A percentile compares a stretch with the other conserved stretches of the same genome.
These are phyloP conservation scores for Phyllosticta ampelicida DNA, from an alignment of 2,329 filamentous ascomycete species.

Conservation along the genomic window DNA sequence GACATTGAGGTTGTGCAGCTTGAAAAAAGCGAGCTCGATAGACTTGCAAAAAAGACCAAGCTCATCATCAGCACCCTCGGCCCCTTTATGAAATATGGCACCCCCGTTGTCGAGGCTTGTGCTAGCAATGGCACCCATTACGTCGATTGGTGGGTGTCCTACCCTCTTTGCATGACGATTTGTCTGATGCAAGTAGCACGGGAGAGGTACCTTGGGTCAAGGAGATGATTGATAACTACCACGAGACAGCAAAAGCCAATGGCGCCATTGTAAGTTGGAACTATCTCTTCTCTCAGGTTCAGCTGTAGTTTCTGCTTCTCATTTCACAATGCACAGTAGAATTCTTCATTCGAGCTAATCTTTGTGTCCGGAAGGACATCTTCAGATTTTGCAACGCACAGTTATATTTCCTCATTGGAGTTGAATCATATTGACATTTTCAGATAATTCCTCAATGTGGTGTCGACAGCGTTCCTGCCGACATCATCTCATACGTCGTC, in stretches of 20 bases:
- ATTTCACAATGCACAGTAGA: not conserved
- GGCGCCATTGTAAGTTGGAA: slow-evolving; percentile 44
- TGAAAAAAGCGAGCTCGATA: slow-evolving; percentile 37
- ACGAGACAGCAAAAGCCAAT: slow-evolving; percentile 47
- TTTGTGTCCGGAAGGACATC: too few species aligned
- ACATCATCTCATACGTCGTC: slow-evolving; percentile 45
- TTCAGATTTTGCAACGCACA: too few species aligned
- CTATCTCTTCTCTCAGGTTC: not conserved
- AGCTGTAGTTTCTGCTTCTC: not conserved
- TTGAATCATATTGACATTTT: not conserved
- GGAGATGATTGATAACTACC: slow-evolving; percentile 51
- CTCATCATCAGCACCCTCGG: slow-evolving; percentile 52
- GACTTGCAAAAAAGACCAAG: slow-evolving; percentile 44
- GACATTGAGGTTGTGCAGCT: slow-evolving; percentile 32
- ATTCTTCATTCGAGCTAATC: too few species aligned
- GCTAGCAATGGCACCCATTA: slow-evolving; percentile 56
- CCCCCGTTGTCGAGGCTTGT: slow-evolving; percentile 53
- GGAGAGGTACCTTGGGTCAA: slow-evolving; percentile 55
- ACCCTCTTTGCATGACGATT: not conserved
- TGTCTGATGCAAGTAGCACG: slow-evolving; percentile 30
- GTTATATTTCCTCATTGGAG: not conserved
- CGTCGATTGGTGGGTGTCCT: slow-evolving; percentile 42
- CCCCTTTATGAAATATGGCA: slow-evolving; percentile 54
- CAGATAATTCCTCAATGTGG: slow-evolving; percentile 51
- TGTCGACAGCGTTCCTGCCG: slow-evolving; percentile 51